Base-by-base conservation (phyloP, 805 yeast genomes). In the Tetrapisispora arboricola region DNA sequence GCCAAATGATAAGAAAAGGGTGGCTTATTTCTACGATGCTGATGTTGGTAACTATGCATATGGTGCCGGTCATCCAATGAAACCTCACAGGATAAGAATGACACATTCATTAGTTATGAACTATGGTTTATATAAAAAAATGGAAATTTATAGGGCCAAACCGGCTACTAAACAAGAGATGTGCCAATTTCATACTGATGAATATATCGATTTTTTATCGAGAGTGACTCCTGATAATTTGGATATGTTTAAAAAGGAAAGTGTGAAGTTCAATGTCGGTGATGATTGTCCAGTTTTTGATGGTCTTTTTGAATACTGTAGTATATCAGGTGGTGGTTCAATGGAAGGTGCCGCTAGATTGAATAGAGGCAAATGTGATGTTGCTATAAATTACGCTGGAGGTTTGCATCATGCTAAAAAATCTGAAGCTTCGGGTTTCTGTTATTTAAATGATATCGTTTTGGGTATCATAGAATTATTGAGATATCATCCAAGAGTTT, bases 31-130 rank as follows among this genome's bases (percentile, higher is more conserved):
- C 60, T 81, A 81, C 55, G 90, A 81, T 61, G 76, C 95, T 22
- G 98, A 90, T 60, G 95, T 92, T 36, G 97, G 97, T 27, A 92
- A 92, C 66, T 90, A 90, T 64, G 95, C 96, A 34, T 92, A 92
- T 60, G 97, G 97, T 43, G 92, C 96, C 4, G 96, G 96, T 22
- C 98, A 92, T 63, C 96, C 96, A 31, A 92, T 92, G 98, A 92
- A 92, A 61, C 98, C 98, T 19, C 96, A 90, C 63, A 78, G 98
- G 58, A 87, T 92, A 67, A 82, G 97, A 76, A 88, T 92, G 95
- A 94, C 97, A 7, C 97, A 92, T 63, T 85, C 95, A 32, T 71
- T 92, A 55, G 84, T 92, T 49, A 90, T 92, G 95, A 88, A 90
- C 65, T 92, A 92, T 62, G 97, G 96, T 1, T 72, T 92, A 40